These are phyloP conservation scores for Botrytis paeoniae DNA, from an alignment of 2,329 filamentous ascomycete genomes.

Conservation along the genomic window DNA sequence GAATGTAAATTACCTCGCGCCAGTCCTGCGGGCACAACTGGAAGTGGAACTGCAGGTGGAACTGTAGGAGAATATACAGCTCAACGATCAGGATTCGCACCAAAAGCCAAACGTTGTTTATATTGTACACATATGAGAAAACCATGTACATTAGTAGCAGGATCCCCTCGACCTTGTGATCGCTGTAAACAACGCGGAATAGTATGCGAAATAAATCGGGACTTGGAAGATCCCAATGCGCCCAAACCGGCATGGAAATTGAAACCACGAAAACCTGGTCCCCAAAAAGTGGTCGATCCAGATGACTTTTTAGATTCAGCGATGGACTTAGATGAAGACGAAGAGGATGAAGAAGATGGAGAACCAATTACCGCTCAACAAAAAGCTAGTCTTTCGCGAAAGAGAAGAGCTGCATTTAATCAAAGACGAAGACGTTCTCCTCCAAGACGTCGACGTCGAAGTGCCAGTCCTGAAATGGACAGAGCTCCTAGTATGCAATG, in stretches of 20 bases:
- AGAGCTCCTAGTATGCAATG: background rate
- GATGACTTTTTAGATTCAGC: background rate
- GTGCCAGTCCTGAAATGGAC: background rate
- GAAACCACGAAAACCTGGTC: too few species aligned
- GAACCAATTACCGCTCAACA: background rate
- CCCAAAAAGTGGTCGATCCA: background rate
- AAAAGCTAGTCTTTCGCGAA: background rate
- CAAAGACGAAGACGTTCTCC: background rate
- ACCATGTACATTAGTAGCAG: background rate
- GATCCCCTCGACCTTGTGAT: background rate
- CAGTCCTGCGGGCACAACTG: background rate
- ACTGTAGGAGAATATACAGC: background rate
- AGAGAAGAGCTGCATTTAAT: background rate
- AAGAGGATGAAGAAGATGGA: background rate
- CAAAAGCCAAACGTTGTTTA: background rate
- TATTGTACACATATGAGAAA: slow-evolving; percentile 5
- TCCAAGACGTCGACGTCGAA: background rate
- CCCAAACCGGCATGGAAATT: background rate
- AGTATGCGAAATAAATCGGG: background rate
- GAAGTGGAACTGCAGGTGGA: background rate
- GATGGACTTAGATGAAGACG: background rate
- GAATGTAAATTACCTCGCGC: background rate
- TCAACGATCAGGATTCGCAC: background rate
- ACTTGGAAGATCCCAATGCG: background rate
- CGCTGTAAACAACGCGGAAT: slow-evolving; percentile 6